A percentile compares a stretch with the other conserved stretches of the same genome.
phyloP scores from a whole-genome alignment of 2,329 filamentous ascomycete species.

The Ophiocordyceps camponoti-rufipedis region DNA sequence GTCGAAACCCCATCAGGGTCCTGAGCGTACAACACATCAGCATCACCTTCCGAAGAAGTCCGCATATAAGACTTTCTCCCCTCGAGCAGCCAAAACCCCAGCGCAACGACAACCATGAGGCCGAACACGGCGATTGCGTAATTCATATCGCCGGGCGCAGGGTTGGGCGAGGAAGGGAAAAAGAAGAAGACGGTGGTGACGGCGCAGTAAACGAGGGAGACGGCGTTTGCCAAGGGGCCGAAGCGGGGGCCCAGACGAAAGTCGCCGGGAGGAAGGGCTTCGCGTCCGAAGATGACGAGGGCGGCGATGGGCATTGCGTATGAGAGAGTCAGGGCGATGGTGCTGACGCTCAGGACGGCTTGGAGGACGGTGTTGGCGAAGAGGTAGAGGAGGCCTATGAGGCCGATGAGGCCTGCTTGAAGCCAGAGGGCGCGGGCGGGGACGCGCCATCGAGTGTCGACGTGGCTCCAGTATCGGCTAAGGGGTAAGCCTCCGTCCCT shows the following conservation, averaged over 20 bases:
- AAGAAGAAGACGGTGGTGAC: slow-evolving; percentile 37
- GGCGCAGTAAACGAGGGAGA: slow-evolving; percentile 30
- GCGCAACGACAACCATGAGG: slow-evolving; percentile 30
- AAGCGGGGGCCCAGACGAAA: slow-evolving; percentile 24
- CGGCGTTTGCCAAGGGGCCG: slow-evolving; percentile 25
- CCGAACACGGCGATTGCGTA: slow-evolving; percentile 38
- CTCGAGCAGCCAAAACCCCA: slow-evolving; percentile 30
- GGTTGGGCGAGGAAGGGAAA: slow-evolving; percentile 27
- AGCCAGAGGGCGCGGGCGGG: slow-evolving; percentile 32
- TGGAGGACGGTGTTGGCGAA: slow-evolving; percentile 33
- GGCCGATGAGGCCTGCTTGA: slow-evolving; percentile 22
- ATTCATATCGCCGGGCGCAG: slow-evolving; percentile 32
- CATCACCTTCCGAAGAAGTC: not conserved
- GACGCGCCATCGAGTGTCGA: slow-evolving; percentile 29
- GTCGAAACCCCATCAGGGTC: not conserved
- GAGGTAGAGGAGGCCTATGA: slow-evolving; percentile 35
- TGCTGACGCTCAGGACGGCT: slow-evolving; percentile 35
- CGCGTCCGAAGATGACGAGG: slow-evolving; percentile 29
- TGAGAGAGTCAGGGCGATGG: slow-evolving; percentile 34
- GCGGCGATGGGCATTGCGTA: slow-evolving; percentile 28
- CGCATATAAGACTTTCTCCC: slow-evolving; percentile 17
- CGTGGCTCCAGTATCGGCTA: slow-evolving; percentile 22
- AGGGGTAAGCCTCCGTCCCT: slow-evolving; percentile 30
- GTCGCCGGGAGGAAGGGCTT: slow-evolving; percentile 26
- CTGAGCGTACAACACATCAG: slow-evolving; percentile 2